These are phyloP conservation scores for Hevea brasiliensis DNA, from an alignment of 345 rosid species.

Conservation along the genomic window DNA sequence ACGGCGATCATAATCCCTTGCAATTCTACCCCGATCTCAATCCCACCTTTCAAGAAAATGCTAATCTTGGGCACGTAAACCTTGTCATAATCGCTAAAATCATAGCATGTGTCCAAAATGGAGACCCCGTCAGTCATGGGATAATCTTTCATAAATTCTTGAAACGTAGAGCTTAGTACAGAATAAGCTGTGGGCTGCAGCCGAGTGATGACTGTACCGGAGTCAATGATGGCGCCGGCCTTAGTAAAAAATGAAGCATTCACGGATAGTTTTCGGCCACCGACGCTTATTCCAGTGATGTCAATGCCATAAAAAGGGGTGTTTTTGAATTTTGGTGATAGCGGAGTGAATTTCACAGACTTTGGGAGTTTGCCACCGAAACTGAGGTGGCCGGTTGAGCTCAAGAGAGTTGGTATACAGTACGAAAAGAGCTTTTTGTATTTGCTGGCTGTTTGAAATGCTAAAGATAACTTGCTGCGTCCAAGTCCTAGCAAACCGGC, in stretches of 20 bases:
- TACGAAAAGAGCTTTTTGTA: slow-evolving; percentile 75
- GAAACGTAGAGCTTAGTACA: slow-evolving; percentile 43
- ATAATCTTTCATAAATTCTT: slow-evolving; percentile 29
- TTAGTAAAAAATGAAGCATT: no score
- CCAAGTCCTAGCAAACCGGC: slow-evolving; percentile 88
- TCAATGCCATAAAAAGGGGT: slow-evolving; percentile 61
- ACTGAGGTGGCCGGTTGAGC: slow-evolving; percentile 66
- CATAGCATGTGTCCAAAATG: slow-evolving; percentile 35
- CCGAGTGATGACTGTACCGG: slow-evolving; percentile 83
- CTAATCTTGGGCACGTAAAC: slow-evolving; percentile 10
- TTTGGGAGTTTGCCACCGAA: slow-evolving; percentile 39
- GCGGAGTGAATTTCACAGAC: slow-evolving; percentile 53
- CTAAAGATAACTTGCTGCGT: slow-evolving; percentile 57
- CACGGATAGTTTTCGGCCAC: slow-evolving; percentile 42
- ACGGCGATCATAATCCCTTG: not conserved
- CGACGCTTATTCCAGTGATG: slow-evolving; percentile 54
- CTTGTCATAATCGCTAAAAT: slow-evolving; percentile 9
- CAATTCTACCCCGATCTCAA: not conserved
- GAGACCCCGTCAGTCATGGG: slow-evolving; percentile 12
- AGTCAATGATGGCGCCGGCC: slow-evolving; percentile 64
- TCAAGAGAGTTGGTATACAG: slow-evolving; percentile 68
- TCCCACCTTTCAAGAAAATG: not conserved
- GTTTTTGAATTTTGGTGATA: slow-evolving; percentile 38
- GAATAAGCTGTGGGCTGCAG: slow-evolving; percentile 65
- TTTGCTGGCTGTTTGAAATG: slow-evolving; percentile 56